These are phyloP conservation scores for Populus hybrid DNA, from an alignment of 441 rosid species.

Conservation along the genomic window DNA sequence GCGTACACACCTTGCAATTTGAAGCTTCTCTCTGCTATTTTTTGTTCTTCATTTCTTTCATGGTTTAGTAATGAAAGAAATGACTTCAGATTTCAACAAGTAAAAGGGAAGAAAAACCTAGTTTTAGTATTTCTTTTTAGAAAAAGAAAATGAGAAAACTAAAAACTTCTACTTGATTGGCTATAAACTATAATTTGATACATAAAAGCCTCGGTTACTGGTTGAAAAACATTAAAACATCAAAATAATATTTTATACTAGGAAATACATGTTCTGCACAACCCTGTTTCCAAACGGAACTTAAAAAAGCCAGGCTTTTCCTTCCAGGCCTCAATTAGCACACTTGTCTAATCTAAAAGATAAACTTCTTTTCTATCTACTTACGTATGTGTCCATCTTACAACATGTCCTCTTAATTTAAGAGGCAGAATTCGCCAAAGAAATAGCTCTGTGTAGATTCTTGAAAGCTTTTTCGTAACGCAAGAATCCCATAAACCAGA, in stretches of 20 bases:
- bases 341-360: neutral
- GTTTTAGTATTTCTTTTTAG: neutral
- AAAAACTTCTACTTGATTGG: neutral
- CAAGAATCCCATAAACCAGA: slow-evolving; percentile 49
- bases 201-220: neutral
- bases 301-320: neutral
- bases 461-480: slow-evolving; percentile 37
- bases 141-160: neutral
- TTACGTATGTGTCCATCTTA: neutral
- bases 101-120: neutral
- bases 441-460: slow-evolving; percentile 36
- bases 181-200: neutral
- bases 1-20: no score
- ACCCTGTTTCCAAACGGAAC: no score
- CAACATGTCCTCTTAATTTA: neutral
- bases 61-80: neutral
- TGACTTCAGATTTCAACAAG: neutral
- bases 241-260: no score
- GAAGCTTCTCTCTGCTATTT: no score
- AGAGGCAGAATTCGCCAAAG: neutral
- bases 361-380: neutral
- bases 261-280: no score
- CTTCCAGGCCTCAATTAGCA: neutral
- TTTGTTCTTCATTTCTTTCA: neutral
- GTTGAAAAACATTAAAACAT: no score